A percentile compares a stretch with the other conserved stretches of the same genome.
phyloP scores from a whole-genome alignment of 2,329 filamentous ascomycete species.

The Didymosphaeria variabile region DNA sequence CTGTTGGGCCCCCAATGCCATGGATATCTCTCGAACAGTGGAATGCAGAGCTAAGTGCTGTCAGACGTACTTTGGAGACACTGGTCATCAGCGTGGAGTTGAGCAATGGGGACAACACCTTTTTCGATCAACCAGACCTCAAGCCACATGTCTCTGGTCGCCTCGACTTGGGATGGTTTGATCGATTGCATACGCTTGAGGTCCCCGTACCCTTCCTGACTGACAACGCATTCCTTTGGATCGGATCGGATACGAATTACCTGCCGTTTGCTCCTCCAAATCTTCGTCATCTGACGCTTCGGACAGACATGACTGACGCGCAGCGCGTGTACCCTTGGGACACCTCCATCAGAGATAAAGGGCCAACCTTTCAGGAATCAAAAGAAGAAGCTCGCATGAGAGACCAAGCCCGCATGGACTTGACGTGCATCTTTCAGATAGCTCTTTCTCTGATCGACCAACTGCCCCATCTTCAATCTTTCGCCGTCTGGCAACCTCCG shows the following conservation, averaged over 20 bases:
- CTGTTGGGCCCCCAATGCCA: background rate
- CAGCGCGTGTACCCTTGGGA: conserved; percentile 33
- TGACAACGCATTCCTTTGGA: conserved; percentile 33
- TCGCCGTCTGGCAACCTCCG: conserved; percentile 40
- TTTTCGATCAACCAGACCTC: conserved; percentile 34
- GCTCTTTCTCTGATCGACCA: conserved; percentile 31
- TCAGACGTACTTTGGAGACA: conserved; percentile 25
- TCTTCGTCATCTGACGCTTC: conserved; percentile 34
- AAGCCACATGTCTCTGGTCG: conserved; percentile 26
- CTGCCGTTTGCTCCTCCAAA: conserved; percentile 28
- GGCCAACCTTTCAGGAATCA: conserved; percentile 18
- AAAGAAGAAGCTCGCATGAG: conserved; percentile 11
- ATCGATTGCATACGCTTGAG: conserved; percentile 36
- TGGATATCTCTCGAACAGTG: conserved; percentile 30
- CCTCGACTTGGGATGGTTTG: conserved; percentile 34
- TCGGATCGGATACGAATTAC: conserved; percentile 30
- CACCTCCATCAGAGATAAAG: conserved; percentile 19
- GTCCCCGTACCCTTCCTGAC: conserved; percentile 36
- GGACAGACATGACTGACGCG: conserved; percentile 36
- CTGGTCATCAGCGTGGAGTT: conserved; percentile 35
- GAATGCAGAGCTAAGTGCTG: conserved; percentile 23
- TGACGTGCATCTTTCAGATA: conserved; percentile 34
- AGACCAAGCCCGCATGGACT: conserved; percentile 37
- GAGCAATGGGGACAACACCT: conserved; percentile 25
- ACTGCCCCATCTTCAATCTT: conserved; percentile 27